Base-by-base conservation (phyloP, 2,329 filamentous ascomycete genomes). In the Colletotrichum lentis region DNA sequence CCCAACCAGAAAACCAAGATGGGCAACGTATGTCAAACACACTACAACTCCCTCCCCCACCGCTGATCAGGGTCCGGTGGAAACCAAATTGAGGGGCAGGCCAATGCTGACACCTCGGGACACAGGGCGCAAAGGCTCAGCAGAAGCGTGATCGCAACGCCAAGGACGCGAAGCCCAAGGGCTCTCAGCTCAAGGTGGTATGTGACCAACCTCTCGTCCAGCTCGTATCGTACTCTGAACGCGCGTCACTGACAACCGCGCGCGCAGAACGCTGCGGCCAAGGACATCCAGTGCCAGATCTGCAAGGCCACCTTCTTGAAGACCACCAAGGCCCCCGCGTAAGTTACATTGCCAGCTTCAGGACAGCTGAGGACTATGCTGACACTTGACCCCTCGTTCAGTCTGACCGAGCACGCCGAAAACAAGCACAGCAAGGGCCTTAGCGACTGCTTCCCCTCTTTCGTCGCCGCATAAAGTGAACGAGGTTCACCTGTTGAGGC, bases 231-330 rank as follows among this genome's bases (percentile, higher is more conserved):
- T 12, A 41, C 16, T 53, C 16, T 37, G 16, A n/a, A 18, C 20
- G 18, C 43, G n/a, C 44, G 2, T 63, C 18, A 54, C 46, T 59
- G 54, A 53, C 10, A 11, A 44, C 20, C 6, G 56, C 72, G 76
- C 52, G 75, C 64, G 69, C 72, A 92, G 90, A 94, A 94, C 82
- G 84, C 86, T 73, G 84, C 89, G 73, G 91, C 91, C 68, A 91
- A 89, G 83, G 89, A 86, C 76, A 92, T 94, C 79, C 90, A 92
- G 79, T 94, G 91, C 85, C 81, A 86, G 72, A 83, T 88, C 75
- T 94, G 91, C 90, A 91, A 89, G 80, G 86, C 90, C 73, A 91
- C 90, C 37, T 94, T 94, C 82, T 85, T 94, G 73, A 90, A 90
- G 83, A 94, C 91, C 43, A 90, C 90, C 69, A 90, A 90, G 76